phyloP scores from a whole-genome alignment of 2,329 filamentous ascomycete species.

The Microdochium trichocladiopsis region DNA sequence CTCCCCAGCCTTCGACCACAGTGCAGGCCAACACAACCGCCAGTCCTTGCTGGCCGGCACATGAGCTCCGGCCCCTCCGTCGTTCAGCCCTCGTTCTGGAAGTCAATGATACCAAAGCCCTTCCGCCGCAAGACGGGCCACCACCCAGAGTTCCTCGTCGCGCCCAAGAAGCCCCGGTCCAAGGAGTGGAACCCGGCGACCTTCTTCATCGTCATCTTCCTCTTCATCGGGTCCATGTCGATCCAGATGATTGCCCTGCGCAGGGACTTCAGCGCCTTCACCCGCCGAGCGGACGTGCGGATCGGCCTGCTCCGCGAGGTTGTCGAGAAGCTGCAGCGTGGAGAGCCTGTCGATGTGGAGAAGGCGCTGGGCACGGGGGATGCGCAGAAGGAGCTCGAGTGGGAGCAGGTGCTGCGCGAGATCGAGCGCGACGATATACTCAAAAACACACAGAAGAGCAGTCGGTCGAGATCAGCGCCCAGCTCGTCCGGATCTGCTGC shows the following conservation, averaged over 20 bases:
- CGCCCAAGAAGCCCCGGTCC: slow-evolving; percentile 32
- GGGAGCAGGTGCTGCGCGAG: slow-evolving; percentile 72
- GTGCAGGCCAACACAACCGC: slow-evolving; percentile 3
- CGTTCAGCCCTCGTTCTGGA: slow-evolving; percentile 58
- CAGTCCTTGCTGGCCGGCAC: slow-evolving; percentile 8
- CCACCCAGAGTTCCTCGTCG: slow-evolving; percentile 7
- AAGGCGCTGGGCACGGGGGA: slow-evolving; percentile 74
- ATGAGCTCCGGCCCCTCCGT: slow-evolving; percentile 41
- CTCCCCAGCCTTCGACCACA: too few relatives aligned
- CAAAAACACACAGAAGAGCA: slow-evolving; percentile 35
- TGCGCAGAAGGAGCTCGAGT: slow-evolving; percentile 67
- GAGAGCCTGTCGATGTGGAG: slow-evolving; percentile 81
- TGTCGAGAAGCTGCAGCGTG: slow-evolving; percentile 60
- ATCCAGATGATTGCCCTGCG: slow-evolving; percentile 84
- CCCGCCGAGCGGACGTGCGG: slow-evolving; percentile 70
- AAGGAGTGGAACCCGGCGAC: slow-evolving; percentile 75
- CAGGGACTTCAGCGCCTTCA: slow-evolving; percentile 66
- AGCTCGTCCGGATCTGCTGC: background rate
- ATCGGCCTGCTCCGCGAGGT: slow-evolving; percentile 72
- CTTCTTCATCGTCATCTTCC: slow-evolving; percentile 74
- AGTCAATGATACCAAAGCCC: slow-evolving; percentile 61
- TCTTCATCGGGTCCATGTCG: slow-evolving; percentile 89
- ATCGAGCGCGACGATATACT: slow-evolving; percentile 57
- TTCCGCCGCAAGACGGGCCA: slow-evolving; percentile 38
- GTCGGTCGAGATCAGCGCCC: background rate